Percentiles rank a stretch among this genome's conserved stretches.
Evolutionary conservation across 805 yeast species (phyloP).

Genomic region (Cyberlindnera samutprakarnensis): DNA sequence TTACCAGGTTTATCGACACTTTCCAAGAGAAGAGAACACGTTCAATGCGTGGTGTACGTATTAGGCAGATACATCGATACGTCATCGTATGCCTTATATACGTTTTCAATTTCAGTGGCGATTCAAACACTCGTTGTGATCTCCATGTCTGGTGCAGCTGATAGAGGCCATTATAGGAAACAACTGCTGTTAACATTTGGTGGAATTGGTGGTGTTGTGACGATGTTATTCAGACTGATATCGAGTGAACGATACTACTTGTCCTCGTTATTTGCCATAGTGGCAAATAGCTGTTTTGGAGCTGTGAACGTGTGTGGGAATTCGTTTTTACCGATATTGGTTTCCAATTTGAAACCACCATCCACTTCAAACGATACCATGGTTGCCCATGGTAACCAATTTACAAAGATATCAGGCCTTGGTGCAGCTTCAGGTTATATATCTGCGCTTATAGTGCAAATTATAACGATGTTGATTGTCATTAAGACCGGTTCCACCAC

Average conservation of each 20-base stretch:
- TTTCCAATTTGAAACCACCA: slow-evolving; percentile 29
- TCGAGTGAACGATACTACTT: slow-evolving; percentile 36
- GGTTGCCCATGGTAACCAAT: slow-evolving; percentile 27
- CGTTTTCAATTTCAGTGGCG: slow-evolving; percentile 64
- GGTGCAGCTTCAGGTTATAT: slow-evolving; percentile 69
- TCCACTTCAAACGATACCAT: slow-evolving; percentile 10
- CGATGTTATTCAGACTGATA: slow-evolving; percentile 37
- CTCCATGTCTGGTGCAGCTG: slow-evolving; percentile 66
- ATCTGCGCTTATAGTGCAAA: slow-evolving; percentile 62
- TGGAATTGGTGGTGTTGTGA: slow-evolving; percentile 46
- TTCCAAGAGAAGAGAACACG: slow-evolving; percentile 4
- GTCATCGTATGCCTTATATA: slow-evolving; percentile 65
- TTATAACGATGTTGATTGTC: slow-evolving; percentile 46
- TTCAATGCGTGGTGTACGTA: slow-evolving; percentile 40
- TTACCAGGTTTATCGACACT: not conserved
- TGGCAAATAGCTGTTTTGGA: slow-evolving; percentile 67
- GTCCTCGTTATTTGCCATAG: slow-evolving; percentile 49
- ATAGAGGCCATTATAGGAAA: slow-evolving; percentile 56
- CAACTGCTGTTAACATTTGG: slow-evolving; percentile 50
- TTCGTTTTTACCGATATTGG: slow-evolving; percentile 59
- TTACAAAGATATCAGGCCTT: slow-evolving; percentile 51
- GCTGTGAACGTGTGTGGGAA: slow-evolving; percentile 77
- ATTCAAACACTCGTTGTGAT: slow-evolving; percentile 66
- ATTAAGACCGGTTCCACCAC: slow-evolving; percentile 30
- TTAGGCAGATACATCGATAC: slow-evolving; percentile 52